Evolutionary conservation across 164 flowering plant species (phyloP), one percentile per base, ranked within the genome.

Genomic region (Echeveria elegans): DNA sequence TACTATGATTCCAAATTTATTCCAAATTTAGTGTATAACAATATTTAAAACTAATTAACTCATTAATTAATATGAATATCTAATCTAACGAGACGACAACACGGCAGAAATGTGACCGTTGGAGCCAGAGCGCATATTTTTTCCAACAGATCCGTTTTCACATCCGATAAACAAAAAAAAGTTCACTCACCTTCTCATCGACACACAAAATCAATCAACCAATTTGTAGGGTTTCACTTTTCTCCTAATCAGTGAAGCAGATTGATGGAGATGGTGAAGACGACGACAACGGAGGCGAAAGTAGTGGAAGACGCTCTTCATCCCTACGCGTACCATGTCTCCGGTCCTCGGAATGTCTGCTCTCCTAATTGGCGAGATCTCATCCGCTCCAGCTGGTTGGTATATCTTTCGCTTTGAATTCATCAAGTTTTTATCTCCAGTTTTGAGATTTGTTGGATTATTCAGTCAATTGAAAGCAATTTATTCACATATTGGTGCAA

Each of bases 361-460:
- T 75, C 91, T 21, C 96, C 89, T 0, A 89, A 80, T 71, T 92
- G 97, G 97, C 81, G 85, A 75, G 95, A 92, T 30, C 80, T 89
- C 63, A 79, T 92, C 73, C 83, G 65, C 59, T 92, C 96, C 29
- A 88, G 90, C 78, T 89, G 98, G 98, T 92, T 14, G 18, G 30
- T 53, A 26, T 10, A 21, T 9, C 11, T 48, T 26, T 9, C 26
- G 26, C 56, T 3, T 34, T 34, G 3, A 34, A 34, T 50, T 50
- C 10, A 34, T 6, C 21, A 48, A 18, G 11, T 40, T 40, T 40
- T n/a, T n/a, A n/a, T n/a, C n/a, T n/a, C n/a, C n/a, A 8, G 15
- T 18, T 48, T 3, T 45, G 4, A 18, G 19, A 18, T 18, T 48
- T 48, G 53, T 48, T 48, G 53, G 19, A 2, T n/a, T n/a, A 5